phyloP scores from a whole-genome alignment of 768 basidiomycete species.

The Lentinus brumalis region DNA sequence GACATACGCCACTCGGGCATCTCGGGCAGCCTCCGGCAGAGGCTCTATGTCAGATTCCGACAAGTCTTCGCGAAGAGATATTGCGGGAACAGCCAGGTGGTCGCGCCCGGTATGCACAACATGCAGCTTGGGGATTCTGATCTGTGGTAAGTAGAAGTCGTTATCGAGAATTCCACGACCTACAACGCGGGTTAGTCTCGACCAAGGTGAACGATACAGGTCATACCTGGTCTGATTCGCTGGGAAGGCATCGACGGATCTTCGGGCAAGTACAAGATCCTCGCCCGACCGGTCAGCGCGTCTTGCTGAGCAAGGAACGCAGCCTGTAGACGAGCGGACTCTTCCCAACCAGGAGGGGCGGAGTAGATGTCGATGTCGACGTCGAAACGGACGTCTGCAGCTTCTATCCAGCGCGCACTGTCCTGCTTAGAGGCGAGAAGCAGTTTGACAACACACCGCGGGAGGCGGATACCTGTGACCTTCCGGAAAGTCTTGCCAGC shows the following conservation, averaged over 20 bases:
- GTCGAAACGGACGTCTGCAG: constrained; percentile 54
- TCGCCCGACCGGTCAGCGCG: constrained; percentile 60
- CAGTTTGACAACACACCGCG: constrained; percentile 49
- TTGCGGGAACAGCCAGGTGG: neutral
- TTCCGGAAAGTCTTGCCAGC: constrained; percentile 69
- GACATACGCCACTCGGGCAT: constrained; percentile 70
- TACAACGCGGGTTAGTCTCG: constrained; percentile 9
- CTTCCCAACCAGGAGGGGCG: constrained; percentile 58
- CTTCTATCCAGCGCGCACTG: constrained; percentile 66
- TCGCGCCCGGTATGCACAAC: neutral
- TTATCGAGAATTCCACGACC: constrained; percentile 42
- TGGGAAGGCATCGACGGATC: constrained; percentile 6
- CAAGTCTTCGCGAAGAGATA: constrained; percentile 12
- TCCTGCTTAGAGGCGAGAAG: constrained; percentile 46
- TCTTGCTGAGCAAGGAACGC: constrained; percentile 77
- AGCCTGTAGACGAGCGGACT: constrained; percentile 53
- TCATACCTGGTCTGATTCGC: constrained; percentile 25
- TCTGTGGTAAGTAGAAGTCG: constrained; percentile 52
- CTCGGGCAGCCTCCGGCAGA: constrained; percentile 67
- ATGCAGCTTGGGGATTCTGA: constrained; percentile 12
- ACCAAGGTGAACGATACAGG: constrained; percentile 3
- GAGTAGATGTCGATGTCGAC: constrained; percentile 69
- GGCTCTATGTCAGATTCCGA: constrained; percentile 65
- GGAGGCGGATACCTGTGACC: constrained; percentile 60
- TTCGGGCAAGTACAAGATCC: constrained; percentile 47